These are phyloP conservation scores for Lepidopterella palustris DNA, from an alignment of 495 filamentous ascomycete species.

Conservation along the genomic window DNA sequence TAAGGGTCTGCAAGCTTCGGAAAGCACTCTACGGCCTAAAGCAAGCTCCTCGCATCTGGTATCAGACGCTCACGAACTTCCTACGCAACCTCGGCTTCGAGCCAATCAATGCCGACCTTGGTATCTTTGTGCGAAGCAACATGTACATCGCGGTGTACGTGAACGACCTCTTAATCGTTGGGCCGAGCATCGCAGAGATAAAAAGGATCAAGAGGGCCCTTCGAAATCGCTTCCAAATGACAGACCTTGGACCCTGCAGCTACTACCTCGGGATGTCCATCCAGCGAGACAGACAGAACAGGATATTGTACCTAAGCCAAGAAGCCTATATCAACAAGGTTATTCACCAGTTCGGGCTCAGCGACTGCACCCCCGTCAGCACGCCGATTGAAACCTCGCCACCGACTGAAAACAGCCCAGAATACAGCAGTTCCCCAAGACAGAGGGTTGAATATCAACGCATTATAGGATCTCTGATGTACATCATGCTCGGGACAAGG, in stretches of 20 bases:
- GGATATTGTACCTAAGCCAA: slow-evolving; percentile 25
- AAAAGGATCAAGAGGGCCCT: slow-evolving; percentile 31
- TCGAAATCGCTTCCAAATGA: slow-evolving; percentile 31
- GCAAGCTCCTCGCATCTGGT: slow-evolving; percentile 38
- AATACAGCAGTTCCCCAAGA: slow-evolving; percentile 1
- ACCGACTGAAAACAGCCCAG: not conserved
- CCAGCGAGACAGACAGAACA: slow-evolving; percentile 25
- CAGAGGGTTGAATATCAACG: slow-evolving; percentile 12
- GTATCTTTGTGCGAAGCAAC: slow-evolving; percentile 27
- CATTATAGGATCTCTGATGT: slow-evolving; percentile 21
- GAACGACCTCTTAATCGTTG: slow-evolving; percentile 35
- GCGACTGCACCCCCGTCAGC: slow-evolving; percentile 2
- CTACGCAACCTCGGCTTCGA: slow-evolving; percentile 32
- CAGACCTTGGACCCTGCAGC: slow-evolving; percentile 29
- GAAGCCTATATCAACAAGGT: slow-evolving; percentile 28
- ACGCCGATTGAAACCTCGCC: slow-evolving; percentile 14
- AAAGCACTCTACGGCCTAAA: slow-evolving; percentile 42
- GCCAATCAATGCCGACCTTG: slow-evolving; percentile 23
- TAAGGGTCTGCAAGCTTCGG: slow-evolving; percentile 11
- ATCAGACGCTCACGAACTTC: slow-evolving; percentile 33
- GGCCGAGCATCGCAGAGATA: slow-evolving; percentile 24
- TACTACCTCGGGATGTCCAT: slow-evolving; percentile 38
- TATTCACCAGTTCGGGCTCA: slow-evolving; percentile 22
- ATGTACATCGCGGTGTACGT: slow-evolving; percentile 35
- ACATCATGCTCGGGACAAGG: slow-evolving; percentile 22